Conservation (phyloP, 805 yeast species). For the Myxozyma lipomycoides region DNA sequence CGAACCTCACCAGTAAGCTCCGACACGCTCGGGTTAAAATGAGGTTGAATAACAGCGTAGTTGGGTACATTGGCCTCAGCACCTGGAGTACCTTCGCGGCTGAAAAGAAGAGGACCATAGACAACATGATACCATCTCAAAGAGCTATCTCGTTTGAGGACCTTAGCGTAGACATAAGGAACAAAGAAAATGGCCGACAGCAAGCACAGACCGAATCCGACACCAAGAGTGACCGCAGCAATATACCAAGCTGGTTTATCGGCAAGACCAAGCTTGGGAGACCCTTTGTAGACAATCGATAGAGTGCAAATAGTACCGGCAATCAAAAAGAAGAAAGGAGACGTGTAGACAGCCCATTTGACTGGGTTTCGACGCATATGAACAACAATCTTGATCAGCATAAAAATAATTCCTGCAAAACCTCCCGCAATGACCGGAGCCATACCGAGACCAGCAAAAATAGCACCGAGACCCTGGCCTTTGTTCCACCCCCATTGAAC, state of each 20-base stretch:
- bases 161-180: constrained; percentile 60
- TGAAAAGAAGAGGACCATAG: constrained; percentile 59
- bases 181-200: constrained; percentile 52
- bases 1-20: too few species aligned
- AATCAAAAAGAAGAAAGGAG: constrained; percentile 58
- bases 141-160: constrained; percentile 64
- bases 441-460: constrained; percentile 75
- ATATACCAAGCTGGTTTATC: constrained; percentile 51
- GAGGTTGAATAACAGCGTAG: not conserved
- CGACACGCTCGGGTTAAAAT: too few species aligned
- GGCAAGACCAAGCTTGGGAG: constrained; percentile 60
- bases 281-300: constrained; percentile 78
- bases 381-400: constrained; percentile 56
- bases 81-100: constrained; percentile 50
- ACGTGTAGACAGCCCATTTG: constrained; percentile 54
- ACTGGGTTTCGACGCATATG: too few species aligned
- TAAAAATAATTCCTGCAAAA: constrained; percentile 56
- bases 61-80: constrained; percentile 1
- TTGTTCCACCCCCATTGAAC: constrained; percentile 71
- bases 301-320: constrained; percentile 64
- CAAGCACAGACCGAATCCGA: constrained; percentile 53
- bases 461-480: constrained; percentile 62
- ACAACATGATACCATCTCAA: constrained; percentile 53
- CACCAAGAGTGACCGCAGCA: constrained; percentile 59
- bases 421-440: constrained; percentile 69